Evolutionary conservation across 1,139 yeast species (phyloP), one percentile per base, ranked within the genome.

Genomic region (Protomyces pachydermus): DNA sequence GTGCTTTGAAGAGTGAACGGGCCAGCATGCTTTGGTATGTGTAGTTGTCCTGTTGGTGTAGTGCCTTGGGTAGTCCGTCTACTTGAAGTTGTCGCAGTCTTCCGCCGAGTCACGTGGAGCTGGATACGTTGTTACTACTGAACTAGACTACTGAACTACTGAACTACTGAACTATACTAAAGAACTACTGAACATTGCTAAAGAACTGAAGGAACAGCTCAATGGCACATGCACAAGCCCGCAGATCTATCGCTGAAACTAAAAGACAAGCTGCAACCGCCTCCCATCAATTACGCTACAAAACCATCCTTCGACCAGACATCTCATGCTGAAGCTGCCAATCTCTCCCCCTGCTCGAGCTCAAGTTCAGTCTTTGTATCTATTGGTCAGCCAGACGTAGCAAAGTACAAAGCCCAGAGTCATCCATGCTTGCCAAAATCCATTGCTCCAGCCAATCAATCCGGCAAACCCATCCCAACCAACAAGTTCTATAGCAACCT

Each of bases 401-500:
- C 51, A 12, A 46, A 14, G 8, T 42, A 37, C 14, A 35, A 54
- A 34, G 18, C 12, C 8, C 16, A 20, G 12, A 18, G 18, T 5
- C 62, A 58, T 18, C 18, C 23, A 23, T 34, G 51, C 16, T 38
- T n/a, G 32, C 62, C 62, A 52, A 52, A 52, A 38, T 51, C 56
- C 10, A 34, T 58, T 3, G 20, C n/a, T 12, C 34, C 62, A 12
- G 34, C 39, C 20, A 18, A 48, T 16, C 23, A 6, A 3, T 51
- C 56, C 10, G 56, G 56, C 34, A 6, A 25, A 6, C 70, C 75
- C 3, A 73, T 80, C 66, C 82, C 83, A 70, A 87, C 93, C 48
- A 87, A 87, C 78, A 87, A 86, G 74, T 87, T 86, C 75, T 86
- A 82, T 74, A 80, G 82, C 58, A 87, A 87, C 72, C 75, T 87